These are phyloP conservation scores for Aureobasidium vineae DNA, from an alignment of 2,329 filamentous ascomycete species.

Conservation along the genomic window DNA sequence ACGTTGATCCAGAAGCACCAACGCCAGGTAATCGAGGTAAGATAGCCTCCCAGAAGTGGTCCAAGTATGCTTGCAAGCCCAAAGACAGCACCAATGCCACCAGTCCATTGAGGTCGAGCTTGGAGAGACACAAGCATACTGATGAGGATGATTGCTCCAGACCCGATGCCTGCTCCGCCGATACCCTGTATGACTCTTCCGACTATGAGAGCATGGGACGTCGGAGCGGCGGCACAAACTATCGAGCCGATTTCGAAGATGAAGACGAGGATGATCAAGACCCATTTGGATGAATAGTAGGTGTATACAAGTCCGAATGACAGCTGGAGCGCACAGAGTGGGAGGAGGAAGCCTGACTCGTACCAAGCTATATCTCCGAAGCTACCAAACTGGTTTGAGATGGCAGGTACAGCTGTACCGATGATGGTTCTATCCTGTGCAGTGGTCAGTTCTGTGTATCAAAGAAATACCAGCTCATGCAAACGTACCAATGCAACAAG, in stretches of 20 bases:
- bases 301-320: slow-evolving; percentile 45
- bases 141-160: slow-evolving; percentile 40
- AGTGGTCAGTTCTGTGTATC: background rate
- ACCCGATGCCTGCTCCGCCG: slow-evolving; percentile 53
- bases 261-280: slow-evolving; percentile 41
- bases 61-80: slow-evolving; percentile 49
- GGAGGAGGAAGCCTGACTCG: slow-evolving; percentile 46
- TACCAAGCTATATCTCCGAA: slow-evolving; percentile 52
- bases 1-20: slow-evolving; percentile 51
- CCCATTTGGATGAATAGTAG: slow-evolving; percentile 47
- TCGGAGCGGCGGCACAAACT: slow-evolving; percentile 50
- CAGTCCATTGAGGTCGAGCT: slow-evolving; percentile 30
- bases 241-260: slow-evolving; percentile 51
- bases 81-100: slow-evolving; percentile 43
- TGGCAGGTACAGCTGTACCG: slow-evolving; percentile 49
- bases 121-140: slow-evolving; percentile 28
- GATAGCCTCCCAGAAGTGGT: slow-evolving; percentile 53
- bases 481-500: slow-evolving; percentile 41
- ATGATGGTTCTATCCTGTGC: slow-evolving; percentile 38
- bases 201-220: slow-evolving; percentile 52
- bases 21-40: slow-evolving; percentile 51
- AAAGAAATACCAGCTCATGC: background rate
- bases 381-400: slow-evolving; percentile 50
- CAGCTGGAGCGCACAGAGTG: slow-evolving; percentile 44
- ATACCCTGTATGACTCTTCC: slow-evolving; percentile 55